A percentile compares a stretch with the other conserved stretches of the same genome.
These are phyloP conservation scores for Bauhinia variegata DNA, from an alignment of 306 rosid species.

Conservation along the genomic window DNA sequence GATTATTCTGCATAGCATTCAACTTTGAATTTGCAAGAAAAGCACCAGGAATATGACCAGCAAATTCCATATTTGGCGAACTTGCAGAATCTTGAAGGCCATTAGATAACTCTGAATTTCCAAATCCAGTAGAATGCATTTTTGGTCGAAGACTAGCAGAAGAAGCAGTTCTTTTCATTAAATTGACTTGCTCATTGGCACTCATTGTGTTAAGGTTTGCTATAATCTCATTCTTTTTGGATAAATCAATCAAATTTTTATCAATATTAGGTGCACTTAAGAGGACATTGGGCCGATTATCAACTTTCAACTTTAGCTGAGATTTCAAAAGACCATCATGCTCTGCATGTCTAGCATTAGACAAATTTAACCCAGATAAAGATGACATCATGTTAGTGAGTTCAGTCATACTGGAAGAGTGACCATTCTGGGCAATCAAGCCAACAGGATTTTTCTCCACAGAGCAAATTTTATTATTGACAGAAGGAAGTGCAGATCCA, in stretches of 20 bases:
- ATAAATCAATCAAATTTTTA: constrained; percentile 45
- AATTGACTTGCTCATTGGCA: constrained; percentile 55
- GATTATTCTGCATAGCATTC: constrained; percentile 46
- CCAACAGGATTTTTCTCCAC: constrained; percentile 55
- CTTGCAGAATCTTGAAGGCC: constrained; percentile 41
- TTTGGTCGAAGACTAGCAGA: constrained; percentile 67
- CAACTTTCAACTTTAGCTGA: constrained; percentile 59
- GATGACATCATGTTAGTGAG: constrained; percentile 58
- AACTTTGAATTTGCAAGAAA: constrained; percentile 56
- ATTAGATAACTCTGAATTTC: constrained; percentile 44
- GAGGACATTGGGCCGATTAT: constrained; percentile 55
- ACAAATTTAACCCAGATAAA: constrained; percentile 67
- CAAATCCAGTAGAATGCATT: constrained; percentile 58
- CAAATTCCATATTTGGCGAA: constrained; percentile 49
- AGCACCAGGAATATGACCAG: constrained; percentile 52
- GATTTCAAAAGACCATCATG: constrained; percentile 62
- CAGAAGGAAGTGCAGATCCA: constrained; percentile 65
- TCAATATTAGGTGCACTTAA: constrained; percentile 46
- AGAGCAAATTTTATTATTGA: constrained; percentile 58
- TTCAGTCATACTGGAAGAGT: constrained; percentile 58
- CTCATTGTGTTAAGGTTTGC: constrained; percentile 51
- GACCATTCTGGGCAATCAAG: constrained; percentile 53
- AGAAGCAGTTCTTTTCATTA: constrained; percentile 74
- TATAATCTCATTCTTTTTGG: constrained; percentile 57
- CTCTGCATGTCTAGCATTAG: constrained; percentile 61